These are phyloP conservation scores for Zygoascus flipseniorum DNA, from an alignment of 805 yeast species.

Conservation along the genomic window DNA sequence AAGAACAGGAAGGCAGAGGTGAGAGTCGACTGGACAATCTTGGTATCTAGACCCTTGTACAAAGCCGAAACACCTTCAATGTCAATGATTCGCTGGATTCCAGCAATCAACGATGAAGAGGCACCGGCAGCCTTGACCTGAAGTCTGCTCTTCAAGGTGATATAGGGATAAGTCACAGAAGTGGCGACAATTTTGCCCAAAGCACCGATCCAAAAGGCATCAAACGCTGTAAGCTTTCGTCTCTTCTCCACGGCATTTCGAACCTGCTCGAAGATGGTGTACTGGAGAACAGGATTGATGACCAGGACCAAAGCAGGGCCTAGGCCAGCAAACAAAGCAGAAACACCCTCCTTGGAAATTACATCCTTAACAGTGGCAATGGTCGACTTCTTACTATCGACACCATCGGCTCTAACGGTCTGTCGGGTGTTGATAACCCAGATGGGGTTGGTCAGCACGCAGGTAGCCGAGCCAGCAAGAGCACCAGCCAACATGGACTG, in stretches of 20 bases:
- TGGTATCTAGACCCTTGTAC: conserved; percentile 73
- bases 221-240: conserved; percentile 52
- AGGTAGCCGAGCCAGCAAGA: conserved; percentile 80
- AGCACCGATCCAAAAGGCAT: conserved; percentile 84
- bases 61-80: conserved; percentile 71
- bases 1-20: conserved; percentile 87
- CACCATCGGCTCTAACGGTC: conserved; percentile 45
- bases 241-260: conserved; percentile 53
- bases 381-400: conserved; percentile 36
- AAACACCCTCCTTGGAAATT: conserved; percentile 59
- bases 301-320: conserved; percentile 83
- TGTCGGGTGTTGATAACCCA: conserved; percentile 93
- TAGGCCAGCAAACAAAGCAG: conserved; percentile 73
- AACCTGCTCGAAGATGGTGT: conserved; percentile 83
- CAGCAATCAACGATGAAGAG: conserved; percentile 22
- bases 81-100: conserved; percentile 46
- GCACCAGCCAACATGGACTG: conserved; percentile 75
- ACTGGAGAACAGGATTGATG: conserved; percentile 82
- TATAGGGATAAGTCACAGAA: conserved; percentile 77
- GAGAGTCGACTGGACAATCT: conserved; percentile 71
- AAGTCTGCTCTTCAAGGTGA: conserved; percentile 83
- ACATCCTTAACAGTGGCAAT: conserved; percentile 53
- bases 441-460: conserved; percentile 75
- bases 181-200: conserved; percentile 88
- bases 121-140: conserved; percentile 44